Evolutionary conservation across 768 basidiomycete species (phyloP), one percentile per base, ranked within the genome.

Genomic region (Serendipita sp.): DNA sequence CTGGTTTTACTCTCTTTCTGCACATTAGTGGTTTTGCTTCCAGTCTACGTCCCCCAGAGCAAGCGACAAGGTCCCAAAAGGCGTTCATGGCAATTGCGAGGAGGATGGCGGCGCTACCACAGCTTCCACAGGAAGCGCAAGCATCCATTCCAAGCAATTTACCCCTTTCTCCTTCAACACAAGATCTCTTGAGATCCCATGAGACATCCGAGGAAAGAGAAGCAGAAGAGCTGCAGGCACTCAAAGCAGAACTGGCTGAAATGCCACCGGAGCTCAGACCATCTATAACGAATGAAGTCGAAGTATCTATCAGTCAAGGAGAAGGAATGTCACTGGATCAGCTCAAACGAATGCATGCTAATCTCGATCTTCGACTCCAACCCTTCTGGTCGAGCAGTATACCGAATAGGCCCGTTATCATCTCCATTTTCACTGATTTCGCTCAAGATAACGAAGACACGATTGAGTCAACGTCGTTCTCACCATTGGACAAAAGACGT

Each of bases 341-440:
- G 23, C 70, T 87, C 16, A 79, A 76, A 2, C 78, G 80, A 29
- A 77, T 86, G 62, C 86, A 92, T 66, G 76, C 77, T 11, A 94
- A 93, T 69, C 78, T 95, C 3, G 87, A 91, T 70, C 72, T 78
- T 3, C 83, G 92, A 0, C 74, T 95, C 29, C 82, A 81, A 55
- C 83, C 85, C 0, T 92, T 95, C 73, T 93, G 89, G 89, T 80
- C 85, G 2, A 83, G 84, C 3, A 83, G 82, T 0, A 75, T 94
- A 0, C 70, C 86, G 8, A 77, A 81, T 29, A 81, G 90, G 16
- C 79, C 74, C 2, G 75, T 93, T 5, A 79, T 81, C 15, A 68
- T 93, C 3, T 76, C 81, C 23, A 69, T 93, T n/a, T 86, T 81
- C 68, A 74, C 81, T 72, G 50, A 63, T 8, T 13, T 75, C 72